phyloP scores from a whole-genome alignment of 495 filamentous ascomycete species.

The Hypomontagnella submonticulosa region DNA sequence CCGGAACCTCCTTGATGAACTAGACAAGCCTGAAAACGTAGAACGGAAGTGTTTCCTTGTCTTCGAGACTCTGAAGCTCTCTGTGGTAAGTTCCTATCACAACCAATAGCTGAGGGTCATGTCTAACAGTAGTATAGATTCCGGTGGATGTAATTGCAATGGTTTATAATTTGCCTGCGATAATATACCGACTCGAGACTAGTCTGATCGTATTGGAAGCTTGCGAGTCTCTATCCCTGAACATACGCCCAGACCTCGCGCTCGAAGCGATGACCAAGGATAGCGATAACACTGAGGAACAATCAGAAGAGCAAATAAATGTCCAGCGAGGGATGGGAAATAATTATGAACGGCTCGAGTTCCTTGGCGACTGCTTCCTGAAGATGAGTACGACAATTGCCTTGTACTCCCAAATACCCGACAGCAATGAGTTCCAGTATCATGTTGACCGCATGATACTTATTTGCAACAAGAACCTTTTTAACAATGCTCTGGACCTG shows the following conservation, averaged over 20 bases:
- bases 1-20: slow-evolving; percentile 81
- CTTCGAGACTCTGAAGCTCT: slow-evolving; percentile 71
- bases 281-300: slow-evolving; percentile 88
- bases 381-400: slow-evolving; percentile 96
- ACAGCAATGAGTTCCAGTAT: slow-evolving; percentile 84
- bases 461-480: slow-evolving; percentile 92
- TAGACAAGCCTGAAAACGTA: slow-evolving; percentile 48
- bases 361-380: slow-evolving; percentile 92
- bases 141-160: slow-evolving; percentile 70
- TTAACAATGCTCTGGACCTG: slow-evolving; percentile 74
- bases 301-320: slow-evolving; percentile 74
- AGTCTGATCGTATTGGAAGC: slow-evolving; percentile 82
- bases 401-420: slow-evolving; percentile 77
- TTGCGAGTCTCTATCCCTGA: slow-evolving; percentile 64
- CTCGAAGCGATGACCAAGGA: slow-evolving; percentile 96
- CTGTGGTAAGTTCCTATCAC: slow-evolving; percentile 66
- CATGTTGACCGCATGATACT: slow-evolving; percentile 92
- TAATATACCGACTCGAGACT: slow-evolving; percentile 84
- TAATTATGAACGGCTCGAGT: slow-evolving; percentile 96
- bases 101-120: background rate
- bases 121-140: slow-evolving; percentile 62
- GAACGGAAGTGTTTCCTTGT: slow-evolving; percentile 59
- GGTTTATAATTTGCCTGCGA: slow-evolving; percentile 80
- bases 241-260: slow-evolving; percentile 75
- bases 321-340: slow-evolving; percentile 91